Conservation (phyloP, 2,329 filamentous ascomycete genomes). For the Ophiosphaerella narmari region DNA sequence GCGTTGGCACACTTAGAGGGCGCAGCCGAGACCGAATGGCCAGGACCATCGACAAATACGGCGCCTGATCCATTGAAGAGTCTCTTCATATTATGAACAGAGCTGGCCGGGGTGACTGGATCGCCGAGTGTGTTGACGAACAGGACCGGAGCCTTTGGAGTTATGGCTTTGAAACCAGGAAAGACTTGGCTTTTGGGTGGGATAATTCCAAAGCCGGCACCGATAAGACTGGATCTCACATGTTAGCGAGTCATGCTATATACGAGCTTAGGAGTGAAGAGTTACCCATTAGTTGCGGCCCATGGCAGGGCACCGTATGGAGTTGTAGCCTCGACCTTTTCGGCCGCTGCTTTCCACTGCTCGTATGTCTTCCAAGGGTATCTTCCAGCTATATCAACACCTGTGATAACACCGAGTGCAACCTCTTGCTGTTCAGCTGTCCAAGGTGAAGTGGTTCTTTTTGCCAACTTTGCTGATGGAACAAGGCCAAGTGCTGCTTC, state of each 20-base stretch:
- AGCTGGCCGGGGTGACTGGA: conserved; percentile 53
- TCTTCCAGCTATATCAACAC: neutral
- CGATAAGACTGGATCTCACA: neutral
- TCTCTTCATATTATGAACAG: conserved; percentile 42
- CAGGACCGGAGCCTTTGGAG: conserved; percentile 53
- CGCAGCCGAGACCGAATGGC: neutral
- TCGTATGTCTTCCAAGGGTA: neutral
- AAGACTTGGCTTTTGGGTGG: conserved; percentile 15
- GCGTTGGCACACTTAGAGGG: conserved; percentile 2
- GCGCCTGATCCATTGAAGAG: conserved; percentile 49
- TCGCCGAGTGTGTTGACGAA: conserved; percentile 60
- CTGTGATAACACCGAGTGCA: neutral
- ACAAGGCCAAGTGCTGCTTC: neutral
- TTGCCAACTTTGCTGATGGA: neutral
- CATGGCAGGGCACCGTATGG: neutral
- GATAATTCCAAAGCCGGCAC: conserved; percentile 2
- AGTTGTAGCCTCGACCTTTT: neutral
- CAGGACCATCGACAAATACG: conserved; percentile 23
- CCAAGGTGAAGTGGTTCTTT: neutral
- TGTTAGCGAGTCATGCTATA: neutral
- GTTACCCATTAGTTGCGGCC: neutral
- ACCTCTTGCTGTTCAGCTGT: neutral
- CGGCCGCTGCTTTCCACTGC: neutral
- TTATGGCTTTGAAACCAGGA: conserved; percentile 37
- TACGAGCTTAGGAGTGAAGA: neutral